Evolutionary conservation across 805 yeast genomes (phyloP).

Genomic region (Nakazawaea sp.): DNA sequence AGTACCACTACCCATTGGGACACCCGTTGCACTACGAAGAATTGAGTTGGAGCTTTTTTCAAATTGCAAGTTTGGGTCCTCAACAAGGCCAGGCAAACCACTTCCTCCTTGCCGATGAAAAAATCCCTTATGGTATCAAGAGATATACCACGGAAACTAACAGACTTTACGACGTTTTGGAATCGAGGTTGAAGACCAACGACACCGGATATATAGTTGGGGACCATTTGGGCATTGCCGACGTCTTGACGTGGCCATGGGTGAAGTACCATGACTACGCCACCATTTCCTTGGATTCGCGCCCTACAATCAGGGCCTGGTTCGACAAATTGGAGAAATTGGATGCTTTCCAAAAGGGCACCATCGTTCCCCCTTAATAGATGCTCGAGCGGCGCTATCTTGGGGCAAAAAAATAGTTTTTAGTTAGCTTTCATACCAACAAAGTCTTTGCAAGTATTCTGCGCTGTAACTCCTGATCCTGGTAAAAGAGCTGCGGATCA

Average conservation of each 20-base stretch:
- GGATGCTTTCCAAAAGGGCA: slow-evolving; percentile 7
- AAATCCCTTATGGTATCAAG: slow-evolving; percentile 45
- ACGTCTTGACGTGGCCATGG: slow-evolving; percentile 46
- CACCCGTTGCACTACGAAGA: slow-evolving; percentile 42
- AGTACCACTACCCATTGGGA: slow-evolving; percentile 32
- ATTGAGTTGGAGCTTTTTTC: slow-evolving; percentile 48
- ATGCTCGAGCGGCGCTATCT: too few relatives aligned
- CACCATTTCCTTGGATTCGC: slow-evolving; percentile 1
- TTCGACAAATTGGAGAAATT: slow-evolving; percentile 5
- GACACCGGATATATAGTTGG: slow-evolving; percentile 53
- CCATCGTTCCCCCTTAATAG: too few relatives aligned
- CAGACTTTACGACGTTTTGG: slow-evolving; percentile 48
- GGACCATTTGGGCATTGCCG: slow-evolving; percentile 53
- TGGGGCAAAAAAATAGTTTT: too few relatives aligned
- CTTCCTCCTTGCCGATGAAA: slow-evolving; percentile 42
- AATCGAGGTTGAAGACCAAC: slow-evolving; percentile 40
- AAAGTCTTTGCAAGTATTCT: too few relatives aligned
- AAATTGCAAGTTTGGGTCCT: slow-evolving; percentile 55
- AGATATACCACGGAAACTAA: slow-evolving; percentile 45
- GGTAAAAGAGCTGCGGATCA: too few relatives aligned
- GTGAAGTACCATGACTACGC: slow-evolving; percentile 14
- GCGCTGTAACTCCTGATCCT: too few relatives aligned
- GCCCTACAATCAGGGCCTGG: slow-evolving; percentile 6
- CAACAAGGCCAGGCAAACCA: slow-evolving; percentile 56
- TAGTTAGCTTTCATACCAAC: too few relatives aligned